Evolutionary conservation across 768 basidiomycete species (phyloP).

Genomic region (Omphalotus guepiniiformis): DNA sequence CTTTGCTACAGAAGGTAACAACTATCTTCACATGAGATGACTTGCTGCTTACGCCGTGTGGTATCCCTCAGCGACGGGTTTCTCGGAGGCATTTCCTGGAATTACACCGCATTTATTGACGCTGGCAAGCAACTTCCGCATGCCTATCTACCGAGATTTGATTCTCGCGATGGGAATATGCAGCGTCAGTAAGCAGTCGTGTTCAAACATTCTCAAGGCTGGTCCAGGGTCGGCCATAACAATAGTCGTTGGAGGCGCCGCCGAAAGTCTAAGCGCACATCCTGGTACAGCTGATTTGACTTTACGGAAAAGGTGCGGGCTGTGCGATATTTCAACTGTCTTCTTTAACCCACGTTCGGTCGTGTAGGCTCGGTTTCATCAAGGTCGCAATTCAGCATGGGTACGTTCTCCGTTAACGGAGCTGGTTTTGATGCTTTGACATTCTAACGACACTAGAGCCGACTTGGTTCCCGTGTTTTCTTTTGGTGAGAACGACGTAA

Average conservation of each 20-base stretch:
- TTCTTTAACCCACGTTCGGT: background rate
- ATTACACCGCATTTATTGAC: constrained; percentile 93
- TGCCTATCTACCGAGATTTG: constrained; percentile 93
- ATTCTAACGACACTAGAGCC: constrained; percentile 47
- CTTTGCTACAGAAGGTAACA: constrained; percentile 87
- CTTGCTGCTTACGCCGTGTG: constrained; percentile 1
- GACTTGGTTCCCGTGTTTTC: constrained; percentile 97
- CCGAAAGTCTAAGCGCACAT: constrained; percentile 89
- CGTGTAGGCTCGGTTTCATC: constrained; percentile 81
- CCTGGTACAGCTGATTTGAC: constrained; percentile 97
- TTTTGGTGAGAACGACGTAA: constrained; percentile 97
- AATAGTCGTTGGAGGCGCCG: constrained; percentile 95
- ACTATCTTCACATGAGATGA: background rate
- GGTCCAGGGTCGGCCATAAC: constrained; percentile 74
- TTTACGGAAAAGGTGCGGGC: constrained; percentile 58
- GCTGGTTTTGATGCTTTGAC: background rate
- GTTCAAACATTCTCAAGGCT: constrained; percentile 75
- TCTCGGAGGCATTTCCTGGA: constrained; percentile 86
- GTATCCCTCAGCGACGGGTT: constrained; percentile 69
- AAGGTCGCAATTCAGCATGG: constrained; percentile 90
- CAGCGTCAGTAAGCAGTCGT: constrained; percentile 87
- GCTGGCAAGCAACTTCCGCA: constrained; percentile 80
- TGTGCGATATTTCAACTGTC: background rate
- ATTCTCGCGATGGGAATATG: constrained; percentile 84
- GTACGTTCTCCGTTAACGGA: constrained; percentile 37